Evolutionary conservation across 371 early-diverging fungal genomes (phyloP).

Genomic region (Mortierella sp.): DNA sequence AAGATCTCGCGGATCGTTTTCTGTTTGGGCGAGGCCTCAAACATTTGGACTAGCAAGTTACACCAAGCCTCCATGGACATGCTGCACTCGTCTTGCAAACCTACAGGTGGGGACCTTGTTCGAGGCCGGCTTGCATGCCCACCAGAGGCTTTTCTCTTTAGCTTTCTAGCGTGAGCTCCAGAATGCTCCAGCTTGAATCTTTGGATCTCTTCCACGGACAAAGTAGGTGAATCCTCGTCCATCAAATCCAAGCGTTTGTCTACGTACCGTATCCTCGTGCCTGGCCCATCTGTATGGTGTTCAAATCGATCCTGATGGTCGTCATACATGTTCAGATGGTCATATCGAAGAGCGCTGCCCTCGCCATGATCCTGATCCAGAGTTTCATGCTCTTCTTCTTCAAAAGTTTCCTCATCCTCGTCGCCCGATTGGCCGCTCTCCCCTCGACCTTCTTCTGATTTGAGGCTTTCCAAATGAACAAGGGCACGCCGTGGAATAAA

Average conservation of each 20-base stretch:
- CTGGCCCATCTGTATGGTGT: constrained; percentile 18
- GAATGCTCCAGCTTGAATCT: constrained; percentile 55
- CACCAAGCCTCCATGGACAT: constrained; percentile 59
- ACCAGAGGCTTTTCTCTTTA: constrained; percentile 51
- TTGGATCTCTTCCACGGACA: constrained; percentile 53
- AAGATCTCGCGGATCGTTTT: constrained; percentile 58
- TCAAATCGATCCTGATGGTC: constrained; percentile 13
- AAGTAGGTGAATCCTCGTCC: constrained; percentile 45
- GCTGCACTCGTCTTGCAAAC: constrained; percentile 53
- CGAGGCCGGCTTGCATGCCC: constrained; percentile 41
- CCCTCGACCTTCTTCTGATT: constrained; percentile 33
- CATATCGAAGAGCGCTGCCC: constrained; percentile 11
- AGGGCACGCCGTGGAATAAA: constrained; percentile 55
- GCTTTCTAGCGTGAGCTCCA: constrained; percentile 37
- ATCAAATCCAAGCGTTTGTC: constrained; percentile 38
- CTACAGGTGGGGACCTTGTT: constrained; percentile 40
- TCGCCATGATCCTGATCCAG: constrained; percentile 16
- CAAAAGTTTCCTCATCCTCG: constrained; percentile 33
- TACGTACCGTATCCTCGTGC: constrained; percentile 44
- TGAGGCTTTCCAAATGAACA: constrained; percentile 53
- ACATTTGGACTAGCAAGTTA: constrained; percentile 56
- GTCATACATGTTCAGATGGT: constrained; percentile 7
- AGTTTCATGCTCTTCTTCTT: constrained; percentile 26
- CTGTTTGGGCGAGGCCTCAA: constrained; percentile 57
- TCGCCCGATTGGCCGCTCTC: constrained; percentile 23